Percentiles rank a stretch among this genome's conserved stretches.
Conservation (phyloP, 768 basidiomycete genomes). For the Amanita molliuscula region DNA sequence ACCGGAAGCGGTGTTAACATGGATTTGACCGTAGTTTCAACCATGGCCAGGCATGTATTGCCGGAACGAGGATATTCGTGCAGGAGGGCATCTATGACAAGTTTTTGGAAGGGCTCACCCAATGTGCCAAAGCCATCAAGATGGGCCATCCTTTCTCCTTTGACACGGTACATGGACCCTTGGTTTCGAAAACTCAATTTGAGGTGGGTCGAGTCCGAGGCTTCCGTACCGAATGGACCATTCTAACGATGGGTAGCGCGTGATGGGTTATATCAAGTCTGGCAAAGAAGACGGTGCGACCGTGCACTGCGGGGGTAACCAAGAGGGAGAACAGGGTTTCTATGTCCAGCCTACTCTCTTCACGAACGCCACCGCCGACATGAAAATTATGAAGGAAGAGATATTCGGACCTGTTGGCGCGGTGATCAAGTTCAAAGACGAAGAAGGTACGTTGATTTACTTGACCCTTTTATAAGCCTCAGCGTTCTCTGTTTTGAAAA, state of each 20-base stretch:
- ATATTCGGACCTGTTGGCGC: constrained; percentile 75
- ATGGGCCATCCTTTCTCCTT: constrained; percentile 57
- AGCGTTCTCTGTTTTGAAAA: not conserved
- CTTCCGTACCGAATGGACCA: not conserved
- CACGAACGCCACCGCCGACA: constrained; percentile 48
- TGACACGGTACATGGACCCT: constrained; percentile 60
- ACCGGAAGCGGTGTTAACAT: not conserved
- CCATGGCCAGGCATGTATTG: constrained; percentile 68
- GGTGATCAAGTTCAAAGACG: constrained; percentile 58
- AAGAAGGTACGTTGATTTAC: constrained; percentile 20
- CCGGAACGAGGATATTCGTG: constrained; percentile 78
- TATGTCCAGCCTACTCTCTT: constrained; percentile 67
- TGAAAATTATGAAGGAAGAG: constrained; percentile 62
- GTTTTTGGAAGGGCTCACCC: constrained; percentile 54
- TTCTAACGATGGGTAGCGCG: constrained; percentile 29
- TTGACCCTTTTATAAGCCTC: constrained; percentile 4
- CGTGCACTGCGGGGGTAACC: constrained; percentile 48
- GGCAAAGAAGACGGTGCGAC: constrained; percentile 62
- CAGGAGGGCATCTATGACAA: constrained; percentile 73
- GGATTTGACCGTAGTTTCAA: constrained; percentile 37
- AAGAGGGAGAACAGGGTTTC: constrained; percentile 53
- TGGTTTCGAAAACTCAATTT: constrained; percentile 61
- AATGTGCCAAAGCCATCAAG: constrained; percentile 36
- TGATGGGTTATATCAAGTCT: constrained; percentile 66
- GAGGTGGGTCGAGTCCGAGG: constrained; percentile 33